Base-by-base conservation (phyloP, 2,329 filamentous ascomycete genomes). In the Lasiodiplodia citricola region DNA sequence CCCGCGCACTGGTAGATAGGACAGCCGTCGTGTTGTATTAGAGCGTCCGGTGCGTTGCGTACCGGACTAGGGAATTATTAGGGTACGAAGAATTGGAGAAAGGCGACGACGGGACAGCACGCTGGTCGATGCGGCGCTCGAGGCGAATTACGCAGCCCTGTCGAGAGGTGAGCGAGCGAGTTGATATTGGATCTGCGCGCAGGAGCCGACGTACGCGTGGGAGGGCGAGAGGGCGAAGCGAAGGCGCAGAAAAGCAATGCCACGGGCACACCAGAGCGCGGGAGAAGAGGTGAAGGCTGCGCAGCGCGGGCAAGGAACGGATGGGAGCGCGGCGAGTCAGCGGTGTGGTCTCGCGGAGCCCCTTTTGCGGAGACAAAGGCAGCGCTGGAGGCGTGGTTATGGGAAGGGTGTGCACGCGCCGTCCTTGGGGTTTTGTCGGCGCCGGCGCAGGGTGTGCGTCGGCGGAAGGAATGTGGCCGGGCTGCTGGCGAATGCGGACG, bases 1-100 rank as follows among this genome's bases (percentile, higher is more conserved):
- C 92, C 92, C 91, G 89, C 84, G 88, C 84, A 82, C 86, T 85
- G 82, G 91, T 89, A 82, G 91, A 91, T 85, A 93, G 84, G 80
- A 92, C 89, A 86, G 92, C 91, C 91, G 91, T 94, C 88, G 87
- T 94, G 91, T 71, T 86, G 84, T 83, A 81, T 85, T 86, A 88
- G 86, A 75, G 75, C 84, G 86, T 85, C 86, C 87, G 84, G 83
- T 78, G 76, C 74, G 76, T 76, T 67, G 72, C 75, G 76, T 74
- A 78, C 77, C 77, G 79, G 79, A 81, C 79, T 73, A 74, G 75
- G 72, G 77, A 57, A 78, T 64, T 65, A 68, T 65, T 68, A 65
- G 66, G 65, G 41, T 51, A 67, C 28, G 55, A 56, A 65, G 55
- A 64, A 37, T 31, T 63, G 66, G 50, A 63, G 76, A 76, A 70